Conservation (phyloP, 805 yeast genomes). For the Lipomyces japonicus region DNA sequence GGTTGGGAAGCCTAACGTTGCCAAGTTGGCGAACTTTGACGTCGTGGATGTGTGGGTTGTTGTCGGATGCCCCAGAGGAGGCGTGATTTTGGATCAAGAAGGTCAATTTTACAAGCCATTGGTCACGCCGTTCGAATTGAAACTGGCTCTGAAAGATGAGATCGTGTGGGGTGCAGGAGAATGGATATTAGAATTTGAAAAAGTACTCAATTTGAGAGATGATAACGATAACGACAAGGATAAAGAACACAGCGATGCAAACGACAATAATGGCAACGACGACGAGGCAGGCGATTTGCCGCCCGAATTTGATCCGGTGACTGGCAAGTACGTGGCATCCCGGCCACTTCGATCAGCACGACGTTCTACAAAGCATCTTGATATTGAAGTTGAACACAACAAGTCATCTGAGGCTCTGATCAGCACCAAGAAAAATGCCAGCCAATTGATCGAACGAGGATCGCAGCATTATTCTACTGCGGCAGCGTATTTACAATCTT, state of each 20-base stretch:
- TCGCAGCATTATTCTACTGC: conserved; percentile 75
- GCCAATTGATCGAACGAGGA: conserved; percentile 58
- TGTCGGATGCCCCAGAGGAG: conserved; percentile 91
- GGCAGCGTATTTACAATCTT: conserved; percentile 65
- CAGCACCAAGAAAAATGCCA: conserved; percentile 43
- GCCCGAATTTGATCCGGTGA: conserved; percentile 85
- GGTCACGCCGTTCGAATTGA: conserved; percentile 87
- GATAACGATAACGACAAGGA: conserved; percentile 20
- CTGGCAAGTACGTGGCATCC: conserved; percentile 70
- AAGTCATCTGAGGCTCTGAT: conserved; percentile 28
- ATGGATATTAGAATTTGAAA: conserved; percentile 81
- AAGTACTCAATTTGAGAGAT: conserved; percentile 42
- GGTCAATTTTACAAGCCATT: conserved; percentile 87
- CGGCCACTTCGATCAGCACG: conserved; percentile 58
- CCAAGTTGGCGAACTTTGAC: conserved; percentile 93
- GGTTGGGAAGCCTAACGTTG: conserved; percentile 97
- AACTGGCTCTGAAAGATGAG: conserved; percentile 71
- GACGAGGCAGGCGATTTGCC: conserved; percentile 44
- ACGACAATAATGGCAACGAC: conserved; percentile 31
- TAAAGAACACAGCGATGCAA: conserved; percentile 29
- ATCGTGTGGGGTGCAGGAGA: conserved; percentile 80
- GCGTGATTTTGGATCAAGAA: conserved; percentile 73
- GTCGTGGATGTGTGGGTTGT: conserved; percentile 93
- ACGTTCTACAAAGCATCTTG: conserved; percentile 53
- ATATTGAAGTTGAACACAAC: conserved; percentile 48